Evolutionary conservation across 352 stramenopile genomes (phyloP), one percentile per base, ranked within the genome.

Genomic region (Globisporangium abappressorium): DNA sequence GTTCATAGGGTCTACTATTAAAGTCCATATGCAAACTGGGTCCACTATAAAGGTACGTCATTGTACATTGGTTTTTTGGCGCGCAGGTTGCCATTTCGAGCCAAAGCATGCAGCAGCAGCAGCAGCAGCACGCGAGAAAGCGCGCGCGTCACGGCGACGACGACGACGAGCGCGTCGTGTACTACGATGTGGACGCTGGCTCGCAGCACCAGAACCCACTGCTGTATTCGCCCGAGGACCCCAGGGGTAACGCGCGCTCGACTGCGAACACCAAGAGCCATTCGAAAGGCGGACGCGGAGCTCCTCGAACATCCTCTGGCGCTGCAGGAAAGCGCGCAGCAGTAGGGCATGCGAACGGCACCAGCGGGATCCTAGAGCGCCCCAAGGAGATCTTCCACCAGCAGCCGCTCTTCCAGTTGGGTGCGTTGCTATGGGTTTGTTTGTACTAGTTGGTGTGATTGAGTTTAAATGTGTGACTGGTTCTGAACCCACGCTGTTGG

Each of bases 81-180:
- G 41, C 41, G 41, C 41, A 49, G n/a, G 41, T 11, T 22, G 41
- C 41, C 41, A 49, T 49, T 49, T 49, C 41, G 41, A 47, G 41
- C 8, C 34, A 38, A 38, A 36, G 5, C 30, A 5, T 47, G 41
- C 15, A 49, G 26, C 38, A 57, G 14, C n/a, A 49, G 26, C 38
- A 57, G 14, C n/a, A 57, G 59, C 41, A 26, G 26, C 6, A 20
- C 1, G 41, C 15, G 15, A 49, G 41, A 24, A 41, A 46, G 59
- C 12, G 34, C 30, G 8, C 41, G 41, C 38, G 51, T 53, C 49
- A 57, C 26, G 22, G 57, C 22, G 68, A 73, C 14, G 74, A 67
- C 9, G 65, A 75, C 26, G 75, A 84, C 15, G 79, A 87, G 55
- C 73, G 72, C 57, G 73, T 89, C 43, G 84, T 92, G 65, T 90